Percentiles rank a stretch among this genome's conserved stretches.
Conservation (phyloP, 2,329 filamentous ascomycete genomes). For the Neurospora sp. region DNA sequence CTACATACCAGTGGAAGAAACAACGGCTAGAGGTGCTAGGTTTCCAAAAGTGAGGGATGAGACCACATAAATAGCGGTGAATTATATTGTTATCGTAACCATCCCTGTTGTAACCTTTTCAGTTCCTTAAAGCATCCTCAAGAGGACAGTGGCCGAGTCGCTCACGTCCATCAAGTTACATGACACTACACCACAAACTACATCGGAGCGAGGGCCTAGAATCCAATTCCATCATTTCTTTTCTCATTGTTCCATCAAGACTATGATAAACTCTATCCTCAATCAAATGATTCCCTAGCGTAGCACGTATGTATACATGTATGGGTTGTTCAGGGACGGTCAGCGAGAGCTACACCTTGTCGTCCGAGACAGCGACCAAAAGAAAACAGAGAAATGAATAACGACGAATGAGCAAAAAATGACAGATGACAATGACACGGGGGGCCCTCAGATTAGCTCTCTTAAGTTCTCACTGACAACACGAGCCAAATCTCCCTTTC, state of each 20-base stretch:
- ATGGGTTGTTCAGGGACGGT: not conserved
- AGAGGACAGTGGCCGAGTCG: too few relatives aligned
- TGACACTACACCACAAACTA: too few relatives aligned
- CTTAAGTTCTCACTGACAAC: slow-evolving; percentile 31
- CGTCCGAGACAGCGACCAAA: not conserved
- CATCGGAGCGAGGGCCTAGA: too few relatives aligned
- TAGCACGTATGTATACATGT: not conserved
- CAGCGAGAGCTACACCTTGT: not conserved
- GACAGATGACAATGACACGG: slow-evolving; percentile 1
- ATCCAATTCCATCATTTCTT: too few relatives aligned
- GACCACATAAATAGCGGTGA: not conserved
- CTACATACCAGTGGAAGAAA: not conserved
- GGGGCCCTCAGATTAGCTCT: slow-evolving; percentile 32
- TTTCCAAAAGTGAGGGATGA: not conserved
- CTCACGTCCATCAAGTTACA: too few relatives aligned
- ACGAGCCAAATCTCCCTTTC: slow-evolving; percentile 4
- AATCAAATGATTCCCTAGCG: not conserved
- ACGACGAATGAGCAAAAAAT: slow-evolving; percentile 1
- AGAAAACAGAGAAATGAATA: not conserved
- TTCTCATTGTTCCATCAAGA: too few relatives aligned
- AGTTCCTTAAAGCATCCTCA: too few relatives aligned
- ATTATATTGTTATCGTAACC: too few relatives aligned
- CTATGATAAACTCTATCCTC: not conserved
- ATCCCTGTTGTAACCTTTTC: too few relatives aligned
- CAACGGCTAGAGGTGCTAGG: too few relatives aligned